phyloP scores from a whole-genome alignment of 495 filamentous ascomycete species.

The Rhypophila decipiens region DNA sequence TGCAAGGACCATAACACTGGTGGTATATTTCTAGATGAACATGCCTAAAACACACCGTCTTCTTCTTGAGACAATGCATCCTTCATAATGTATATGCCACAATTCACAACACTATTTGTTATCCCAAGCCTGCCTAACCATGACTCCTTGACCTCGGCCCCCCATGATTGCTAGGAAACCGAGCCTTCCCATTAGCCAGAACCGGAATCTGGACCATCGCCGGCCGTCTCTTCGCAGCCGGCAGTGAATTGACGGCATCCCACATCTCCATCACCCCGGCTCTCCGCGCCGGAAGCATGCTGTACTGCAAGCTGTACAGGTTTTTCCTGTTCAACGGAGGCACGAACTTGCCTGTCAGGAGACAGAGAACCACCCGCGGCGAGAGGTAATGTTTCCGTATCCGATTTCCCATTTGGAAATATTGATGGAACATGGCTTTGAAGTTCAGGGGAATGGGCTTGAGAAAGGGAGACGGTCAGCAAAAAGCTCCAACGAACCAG shows the following conservation, averaged over 20 bases:
- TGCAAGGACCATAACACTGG: no score
- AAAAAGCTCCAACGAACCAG: no score
- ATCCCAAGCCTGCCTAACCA: constrained; percentile 9
- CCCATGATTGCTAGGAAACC: constrained; percentile 14
- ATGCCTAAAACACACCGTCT: no score
- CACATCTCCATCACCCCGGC: constrained; percentile 82
- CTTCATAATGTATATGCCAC: no score
- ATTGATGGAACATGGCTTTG: constrained; percentile 89
- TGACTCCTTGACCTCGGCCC: constrained; percentile 20
- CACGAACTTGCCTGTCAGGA: constrained; percentile 82
- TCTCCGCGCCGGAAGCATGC: constrained; percentile 83
- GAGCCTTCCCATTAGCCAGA: constrained; percentile 18
- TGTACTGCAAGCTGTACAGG: constrained; percentile 95
- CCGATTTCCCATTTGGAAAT: constrained; percentile 87
- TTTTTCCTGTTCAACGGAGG: constrained; percentile 90
- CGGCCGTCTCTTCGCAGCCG: constrained; percentile 33
- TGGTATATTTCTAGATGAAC: no score
- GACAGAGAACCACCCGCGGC: constrained; percentile 75
- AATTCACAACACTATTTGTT: not conserved
- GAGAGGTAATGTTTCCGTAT: constrained; percentile 94
- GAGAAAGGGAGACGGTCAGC: constrained; percentile 10
- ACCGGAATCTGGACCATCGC: constrained; percentile 17
- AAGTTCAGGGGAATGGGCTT: constrained; percentile 88
- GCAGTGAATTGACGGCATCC: constrained; percentile 57
- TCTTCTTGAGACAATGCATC: no score